phyloP scores from a whole-genome alignment of 2,329 filamentous ascomycete species.

The Trichoderma citrinoviride region DNA sequence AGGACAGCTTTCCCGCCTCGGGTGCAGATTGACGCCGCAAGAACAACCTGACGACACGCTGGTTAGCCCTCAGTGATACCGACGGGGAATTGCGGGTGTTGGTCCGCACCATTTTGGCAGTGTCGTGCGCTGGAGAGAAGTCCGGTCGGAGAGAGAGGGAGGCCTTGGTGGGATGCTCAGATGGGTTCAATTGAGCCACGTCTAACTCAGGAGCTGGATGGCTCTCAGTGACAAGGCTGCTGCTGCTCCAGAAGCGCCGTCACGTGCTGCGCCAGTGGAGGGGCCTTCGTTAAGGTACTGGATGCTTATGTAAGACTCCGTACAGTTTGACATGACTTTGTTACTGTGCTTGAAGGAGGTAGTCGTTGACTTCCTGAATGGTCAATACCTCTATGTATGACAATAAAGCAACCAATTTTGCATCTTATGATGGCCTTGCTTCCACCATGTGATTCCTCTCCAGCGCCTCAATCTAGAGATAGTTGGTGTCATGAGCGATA shows the following conservation, averaged over 20 bases:
- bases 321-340: no score
- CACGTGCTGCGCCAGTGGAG: conserved; percentile 7
- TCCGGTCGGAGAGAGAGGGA: neutral
- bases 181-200: conserved; percentile 22
- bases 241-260: conserved; percentile 1
- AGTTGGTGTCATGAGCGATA: accelerated
- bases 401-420: no score
- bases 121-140: conserved; percentile 23
- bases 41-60: conserved; percentile 70
- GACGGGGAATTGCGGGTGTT: conserved; percentile 40
- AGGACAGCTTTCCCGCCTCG: conserved; percentile 97
- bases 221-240: conserved; percentile 13
- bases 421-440: no score
- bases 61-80: conserved; percentile 22
- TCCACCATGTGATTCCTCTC: no score
- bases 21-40: conserved; percentile 98
- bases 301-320: no score
- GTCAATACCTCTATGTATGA: no score
- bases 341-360: no score
- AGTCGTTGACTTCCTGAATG: no score
- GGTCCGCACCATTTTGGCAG: conserved; percentile 41
- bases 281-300: neutral
- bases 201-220: conserved; percentile 22
- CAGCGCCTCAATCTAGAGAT: no score
- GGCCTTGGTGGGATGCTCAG: conserved; percentile 17